Evolutionary conservation across 2,329 filamentous ascomycete genomes (phyloP), one percentile per base, ranked within the genome.

Genomic region (Fusarium nanum): DNA sequence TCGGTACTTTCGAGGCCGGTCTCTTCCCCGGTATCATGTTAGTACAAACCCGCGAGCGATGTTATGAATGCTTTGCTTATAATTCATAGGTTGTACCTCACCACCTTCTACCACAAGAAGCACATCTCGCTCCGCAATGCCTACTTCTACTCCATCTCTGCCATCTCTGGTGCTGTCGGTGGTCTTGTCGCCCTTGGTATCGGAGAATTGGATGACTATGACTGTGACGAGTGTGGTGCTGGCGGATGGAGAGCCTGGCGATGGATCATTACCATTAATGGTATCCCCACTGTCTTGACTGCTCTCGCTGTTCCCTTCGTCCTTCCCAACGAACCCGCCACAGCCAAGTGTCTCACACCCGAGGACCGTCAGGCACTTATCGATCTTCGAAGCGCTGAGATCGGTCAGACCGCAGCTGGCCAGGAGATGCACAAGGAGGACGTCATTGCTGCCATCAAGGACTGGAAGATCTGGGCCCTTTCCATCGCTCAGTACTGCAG

Each of bases 381-480:
- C 2, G 76, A 79, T 5, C 81, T 85, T 5, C 83, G 86, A n/a
- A 79, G 80, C 18, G 81, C 83, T 1, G 83, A 90, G 71, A 81
- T 84, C 20, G 75, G 73, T 6, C 64, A 65, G 32, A 72, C 72
- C 0, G 11, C 47, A 3, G 72, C 72, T 50, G 68, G 68, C 7
- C 70, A 72, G 2, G 60, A 77, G 32, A 64, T 78, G 16, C 69
- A 82, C 37, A 72, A 68, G 60, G 70, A 68, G 22, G 72, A 74
- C 9, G 72, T 74, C 28, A 67, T 73, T 3, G 72, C 73, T 11
- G 72, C 65, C 5, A 30, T 70, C 25, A 74, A 72, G 59, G 90
- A 92, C 76, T 91, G 89, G 88, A 89, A 88, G 59, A 85, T 90
- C 18, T 91, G 86, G 81, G 81, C 83, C 0, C 90, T 90, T 68